Evolutionary conservation across 768 basidiomycete species (phyloP).

Genomic region (Lactarius deliciosus): DNA sequence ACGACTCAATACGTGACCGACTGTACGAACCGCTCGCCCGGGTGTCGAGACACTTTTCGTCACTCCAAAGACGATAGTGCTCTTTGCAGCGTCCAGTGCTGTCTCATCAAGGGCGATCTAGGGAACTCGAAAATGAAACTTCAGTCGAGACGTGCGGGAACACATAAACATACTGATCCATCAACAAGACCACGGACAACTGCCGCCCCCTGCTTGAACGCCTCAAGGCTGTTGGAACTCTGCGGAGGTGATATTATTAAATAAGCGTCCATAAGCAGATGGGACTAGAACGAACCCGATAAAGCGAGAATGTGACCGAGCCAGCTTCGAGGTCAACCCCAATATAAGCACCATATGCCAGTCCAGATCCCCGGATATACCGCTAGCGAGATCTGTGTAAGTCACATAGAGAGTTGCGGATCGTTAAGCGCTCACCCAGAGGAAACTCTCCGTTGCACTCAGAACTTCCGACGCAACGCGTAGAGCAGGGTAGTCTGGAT

Average conservation of each 20-base stretch:
- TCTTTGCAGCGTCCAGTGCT: constrained; percentile 87
- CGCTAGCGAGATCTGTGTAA: constrained; percentile 45
- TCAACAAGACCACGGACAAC: constrained; percentile 80
- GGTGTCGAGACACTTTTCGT: constrained; percentile 82
- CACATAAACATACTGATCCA: constrained; percentile 67
- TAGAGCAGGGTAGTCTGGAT: constrained; percentile 83
- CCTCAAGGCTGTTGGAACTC: constrained; percentile 79
- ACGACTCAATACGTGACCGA: not conserved
- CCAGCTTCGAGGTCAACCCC: constrained; percentile 77
- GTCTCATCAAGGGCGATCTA: constrained; percentile 81
- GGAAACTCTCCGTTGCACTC: constrained; percentile 91
- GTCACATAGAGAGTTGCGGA: not conserved
- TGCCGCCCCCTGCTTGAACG: constrained; percentile 75
- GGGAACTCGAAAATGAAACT: constrained; percentile 15
- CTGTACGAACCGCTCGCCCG: constrained; percentile 71
- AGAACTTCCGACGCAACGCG: constrained; percentile 83
- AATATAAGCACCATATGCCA: constrained; percentile 90
- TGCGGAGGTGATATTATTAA: constrained; percentile 35
- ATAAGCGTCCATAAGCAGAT: not conserved
- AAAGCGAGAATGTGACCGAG: constrained; percentile 70
- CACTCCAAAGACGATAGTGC: constrained; percentile 82
- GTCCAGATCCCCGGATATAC: constrained; percentile 88
- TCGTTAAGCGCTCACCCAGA: constrained; percentile 63
- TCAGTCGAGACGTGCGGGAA: constrained; percentile 18
- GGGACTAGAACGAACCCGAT: constrained; percentile 53